Conservation (phyloP, 768 basidiomycete genomes). For the Lactarius pseudohatsudake region DNA sequence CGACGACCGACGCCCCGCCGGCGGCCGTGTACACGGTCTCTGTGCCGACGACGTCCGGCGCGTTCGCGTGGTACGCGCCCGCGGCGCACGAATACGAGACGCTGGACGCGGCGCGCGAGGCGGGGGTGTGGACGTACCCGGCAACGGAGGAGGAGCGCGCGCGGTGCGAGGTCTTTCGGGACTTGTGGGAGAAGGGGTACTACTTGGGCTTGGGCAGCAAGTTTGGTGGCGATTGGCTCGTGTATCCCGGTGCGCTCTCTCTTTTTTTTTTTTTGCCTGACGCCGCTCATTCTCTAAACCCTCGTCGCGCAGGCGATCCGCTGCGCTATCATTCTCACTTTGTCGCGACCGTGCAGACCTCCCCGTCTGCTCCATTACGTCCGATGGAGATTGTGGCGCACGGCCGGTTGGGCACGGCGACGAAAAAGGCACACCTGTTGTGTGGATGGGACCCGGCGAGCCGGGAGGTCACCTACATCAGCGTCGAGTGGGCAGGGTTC, state of each 20-base stretch:
- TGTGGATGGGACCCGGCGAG: slow-evolving; percentile 83
- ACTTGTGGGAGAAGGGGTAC: slow-evolving; percentile 79
- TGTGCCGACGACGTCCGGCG: slow-evolving; percentile 63
- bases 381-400: slow-evolving; percentile 97
- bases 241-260: slow-evolving; percentile 79
- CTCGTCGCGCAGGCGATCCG: slow-evolving; percentile 67
- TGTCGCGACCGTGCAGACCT: slow-evolving; percentile 75
- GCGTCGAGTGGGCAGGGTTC: slow-evolving; percentile 91
- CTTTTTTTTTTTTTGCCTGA: no score
- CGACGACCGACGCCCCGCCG: not conserved
- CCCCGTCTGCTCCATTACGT: slow-evolving; percentile 54
- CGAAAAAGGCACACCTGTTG: slow-evolving; percentile 92
- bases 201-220: slow-evolving; percentile 89
- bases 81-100: slow-evolving; percentile 48
- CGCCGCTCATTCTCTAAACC: no score
- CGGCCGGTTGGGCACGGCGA: slow-evolving; percentile 92
- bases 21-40: slow-evolving; percentile 50
- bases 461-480: slow-evolving; percentile 67
- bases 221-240: slow-evolving; percentile 95
- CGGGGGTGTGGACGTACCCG: slow-evolving; percentile 79
- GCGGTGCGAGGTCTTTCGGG: slow-evolving; percentile 74
- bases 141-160: slow-evolving; percentile 63
- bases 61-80: slow-evolving; percentile 68
- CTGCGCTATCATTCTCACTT: slow-evolving; percentile 97
- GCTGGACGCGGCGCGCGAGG: slow-evolving; percentile 58